phyloP scores from a whole-genome alignment of 176 grass and related monocot genomes.

The Leersia perrieri region DNA sequence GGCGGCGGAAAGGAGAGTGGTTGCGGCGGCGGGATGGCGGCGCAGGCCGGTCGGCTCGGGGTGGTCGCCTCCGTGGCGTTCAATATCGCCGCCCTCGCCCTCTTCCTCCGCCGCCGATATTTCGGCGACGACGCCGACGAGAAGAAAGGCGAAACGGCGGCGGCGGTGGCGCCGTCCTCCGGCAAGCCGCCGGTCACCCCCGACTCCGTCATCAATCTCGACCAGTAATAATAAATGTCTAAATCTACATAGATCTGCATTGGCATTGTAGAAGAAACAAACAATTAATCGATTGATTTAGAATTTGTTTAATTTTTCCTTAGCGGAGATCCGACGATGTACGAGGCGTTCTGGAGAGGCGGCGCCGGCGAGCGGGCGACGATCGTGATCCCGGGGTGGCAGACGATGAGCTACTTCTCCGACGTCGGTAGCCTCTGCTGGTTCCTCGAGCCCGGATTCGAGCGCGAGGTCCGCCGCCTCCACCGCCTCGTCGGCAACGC shows the following conservation, averaged over 20 bases:
- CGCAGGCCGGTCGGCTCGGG: constrained; percentile 12
- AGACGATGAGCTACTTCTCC: constrained; percentile 89
- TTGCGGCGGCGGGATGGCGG: not conserved
- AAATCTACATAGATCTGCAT: no score
- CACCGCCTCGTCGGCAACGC: constrained; percentile 73
- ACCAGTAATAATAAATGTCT: no score
- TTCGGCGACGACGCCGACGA: not conserved
- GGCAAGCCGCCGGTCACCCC: constrained; percentile 6
- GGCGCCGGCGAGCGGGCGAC: constrained; percentile 35
- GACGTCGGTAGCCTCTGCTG: constrained; percentile 49
- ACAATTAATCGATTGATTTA: no score
- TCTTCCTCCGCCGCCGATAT: constrained; percentile 23
- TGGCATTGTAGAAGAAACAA: not conserved
- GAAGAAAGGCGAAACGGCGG: not conserved
- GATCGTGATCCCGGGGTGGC: constrained; percentile 47
- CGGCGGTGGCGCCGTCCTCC: not conserved
- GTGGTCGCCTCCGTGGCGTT: constrained; percentile 22
- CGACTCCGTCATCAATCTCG: constrained; percentile 54
- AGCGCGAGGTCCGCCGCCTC: constrained; percentile 57
- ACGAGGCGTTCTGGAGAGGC: constrained; percentile 57
- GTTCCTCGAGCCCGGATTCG: constrained; percentile 65
- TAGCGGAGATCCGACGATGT: constrained; percentile 83
- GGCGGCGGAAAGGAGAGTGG: not conserved
- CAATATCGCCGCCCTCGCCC: constrained; percentile 20
- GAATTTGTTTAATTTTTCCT: no score